A percentile compares a stretch with the other conserved stretches of the same genome.
phyloP scores from a whole-genome alignment of 257 asterid genomes.

The Solanum lycopersicoides region DNA sequence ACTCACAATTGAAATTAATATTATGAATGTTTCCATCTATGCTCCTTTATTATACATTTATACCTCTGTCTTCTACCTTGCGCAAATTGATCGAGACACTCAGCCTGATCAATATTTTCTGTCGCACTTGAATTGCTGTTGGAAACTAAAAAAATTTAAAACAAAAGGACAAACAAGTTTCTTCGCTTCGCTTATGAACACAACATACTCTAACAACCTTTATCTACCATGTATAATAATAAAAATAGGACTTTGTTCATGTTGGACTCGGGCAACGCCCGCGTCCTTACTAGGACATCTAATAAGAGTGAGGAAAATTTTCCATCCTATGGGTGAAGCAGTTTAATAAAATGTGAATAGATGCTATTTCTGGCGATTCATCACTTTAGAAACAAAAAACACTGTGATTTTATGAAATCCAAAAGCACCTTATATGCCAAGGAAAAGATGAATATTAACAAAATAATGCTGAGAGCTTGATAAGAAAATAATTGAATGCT shows the following conservation, averaged over 20 bases:
- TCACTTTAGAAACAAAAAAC: not conserved
- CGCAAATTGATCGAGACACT: not conserved
- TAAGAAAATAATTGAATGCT: not conserved
- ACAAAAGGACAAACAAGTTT: not conserved
- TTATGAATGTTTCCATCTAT: not conserved
- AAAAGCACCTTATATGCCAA: not conserved
- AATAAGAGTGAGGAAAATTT: not conserved
- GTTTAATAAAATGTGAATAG: not conserved
- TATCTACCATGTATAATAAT: not conserved
- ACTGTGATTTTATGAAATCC: not conserved
- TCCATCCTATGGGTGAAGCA: not conserved
- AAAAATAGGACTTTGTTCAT: not conserved
- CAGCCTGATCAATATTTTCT: not conserved
- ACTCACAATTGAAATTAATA: not conserved
- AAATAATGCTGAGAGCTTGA: not conserved
- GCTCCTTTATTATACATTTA: not conserved
- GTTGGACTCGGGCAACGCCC: not conserved
- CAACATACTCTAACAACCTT: not conserved
- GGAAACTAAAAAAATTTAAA: not conserved
- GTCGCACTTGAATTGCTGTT: not conserved
- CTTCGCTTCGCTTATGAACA: not conserved
- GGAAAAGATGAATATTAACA: not conserved
- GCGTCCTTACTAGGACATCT: not conserved
- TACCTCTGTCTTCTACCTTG: not conserved
- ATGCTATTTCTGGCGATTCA: not conserved